Conservation (phyloP, 2,329 filamentous ascomycete species). For the Periconia sp. region DNA sequence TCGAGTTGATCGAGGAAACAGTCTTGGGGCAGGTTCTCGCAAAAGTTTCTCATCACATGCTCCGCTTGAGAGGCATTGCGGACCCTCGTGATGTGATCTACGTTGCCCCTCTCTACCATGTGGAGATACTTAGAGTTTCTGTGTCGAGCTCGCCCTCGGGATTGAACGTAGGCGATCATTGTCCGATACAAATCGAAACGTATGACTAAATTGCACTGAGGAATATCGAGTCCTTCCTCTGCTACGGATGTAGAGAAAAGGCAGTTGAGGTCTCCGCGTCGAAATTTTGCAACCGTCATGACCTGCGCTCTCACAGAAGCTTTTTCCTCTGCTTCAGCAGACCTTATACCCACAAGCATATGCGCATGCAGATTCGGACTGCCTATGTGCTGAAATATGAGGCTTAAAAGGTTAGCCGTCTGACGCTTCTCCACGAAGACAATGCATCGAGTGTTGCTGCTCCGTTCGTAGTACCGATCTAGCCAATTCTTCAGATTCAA, state of each 20-base stretch:
- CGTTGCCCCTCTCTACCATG: slow-evolving; percentile 78
- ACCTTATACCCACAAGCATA: slow-evolving; percentile 67
- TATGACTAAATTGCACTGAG: slow-evolving; percentile 69
- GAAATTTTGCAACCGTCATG: slow-evolving; percentile 70
- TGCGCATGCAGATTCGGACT: slow-evolving; percentile 66
- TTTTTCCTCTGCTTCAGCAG: slow-evolving; percentile 61
- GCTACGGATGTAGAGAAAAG: slow-evolving; percentile 70
- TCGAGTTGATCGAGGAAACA: slow-evolving; percentile 69
- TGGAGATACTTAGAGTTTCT: slow-evolving; percentile 79
- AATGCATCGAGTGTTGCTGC: slow-evolving; percentile 73
- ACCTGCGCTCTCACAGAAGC: slow-evolving; percentile 78
- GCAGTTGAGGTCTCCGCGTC: slow-evolving; percentile 64
- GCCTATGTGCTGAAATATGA: slow-evolving; percentile 67
- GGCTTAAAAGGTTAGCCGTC: slow-evolving; percentile 75
- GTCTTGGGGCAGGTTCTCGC: slow-evolving; percentile 74
- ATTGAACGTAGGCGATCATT: slow-evolving; percentile 95
- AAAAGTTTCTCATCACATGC: slow-evolving; percentile 74
- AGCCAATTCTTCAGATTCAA: slow-evolving; percentile 67
- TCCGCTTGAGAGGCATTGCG: slow-evolving; percentile 66
- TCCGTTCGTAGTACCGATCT: slow-evolving; percentile 64
- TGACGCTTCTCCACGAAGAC: slow-evolving; percentile 83
- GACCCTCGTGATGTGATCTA: slow-evolving; percentile 62
- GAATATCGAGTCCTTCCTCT: slow-evolving; percentile 71
- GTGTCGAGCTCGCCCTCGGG: slow-evolving; percentile 83
- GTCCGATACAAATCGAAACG: slow-evolving; percentile 88